Conservation (phyloP, 1,284 basidiomycete species). For the Papiliotrema terrestris region DNA sequence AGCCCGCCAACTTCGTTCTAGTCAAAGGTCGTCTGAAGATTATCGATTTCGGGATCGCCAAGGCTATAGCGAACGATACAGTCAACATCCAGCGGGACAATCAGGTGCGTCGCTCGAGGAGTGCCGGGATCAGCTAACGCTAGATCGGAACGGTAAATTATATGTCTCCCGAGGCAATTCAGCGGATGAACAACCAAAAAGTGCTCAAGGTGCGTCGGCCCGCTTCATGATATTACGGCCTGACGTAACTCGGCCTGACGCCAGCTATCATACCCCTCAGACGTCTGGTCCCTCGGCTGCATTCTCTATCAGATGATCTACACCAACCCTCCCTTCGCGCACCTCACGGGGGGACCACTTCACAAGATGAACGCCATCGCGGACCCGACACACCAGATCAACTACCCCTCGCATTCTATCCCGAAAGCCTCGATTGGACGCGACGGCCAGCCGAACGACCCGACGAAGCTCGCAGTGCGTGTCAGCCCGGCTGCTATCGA, state of each 20-base stretch:
- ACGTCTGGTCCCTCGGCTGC: slow-evolving; percentile 97
- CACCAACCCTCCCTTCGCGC: slow-evolving; percentile 85
- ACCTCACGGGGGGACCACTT: slow-evolving; percentile 69
- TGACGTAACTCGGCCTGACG: too few species aligned
- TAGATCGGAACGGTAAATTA: slow-evolving; percentile 92
- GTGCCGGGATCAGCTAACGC: slow-evolving; percentile 1
- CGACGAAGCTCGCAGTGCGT: slow-evolving; percentile 37
- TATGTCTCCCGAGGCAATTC: slow-evolving; percentile 92
- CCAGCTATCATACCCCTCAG: slow-evolving; percentile 61
- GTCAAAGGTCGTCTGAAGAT: slow-evolving; percentile 89
- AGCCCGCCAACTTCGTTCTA: slow-evolving; percentile 93
- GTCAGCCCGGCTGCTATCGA: slow-evolving; percentile 51
- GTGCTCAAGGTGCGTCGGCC: slow-evolving; percentile 45
- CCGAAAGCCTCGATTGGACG: slow-evolving; percentile 37
- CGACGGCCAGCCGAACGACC: slow-evolving; percentile 31
- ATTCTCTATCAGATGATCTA: slow-evolving; percentile 96
- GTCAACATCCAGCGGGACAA: slow-evolving; percentile 94
- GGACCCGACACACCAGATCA: slow-evolving; percentile 51
- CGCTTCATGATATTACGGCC: not conserved
- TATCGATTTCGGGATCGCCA: slow-evolving; percentile 96
- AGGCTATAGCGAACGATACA: slow-evolving; percentile 93
- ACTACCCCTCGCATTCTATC: slow-evolving; percentile 49
- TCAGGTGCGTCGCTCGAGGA: slow-evolving; percentile 57
- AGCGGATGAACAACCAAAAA: slow-evolving; percentile 52
- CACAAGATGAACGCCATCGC: slow-evolving; percentile 55